phyloP scores from a whole-genome alignment of 768 basidiomycete genomes.

The Mycena maculata region DNA sequence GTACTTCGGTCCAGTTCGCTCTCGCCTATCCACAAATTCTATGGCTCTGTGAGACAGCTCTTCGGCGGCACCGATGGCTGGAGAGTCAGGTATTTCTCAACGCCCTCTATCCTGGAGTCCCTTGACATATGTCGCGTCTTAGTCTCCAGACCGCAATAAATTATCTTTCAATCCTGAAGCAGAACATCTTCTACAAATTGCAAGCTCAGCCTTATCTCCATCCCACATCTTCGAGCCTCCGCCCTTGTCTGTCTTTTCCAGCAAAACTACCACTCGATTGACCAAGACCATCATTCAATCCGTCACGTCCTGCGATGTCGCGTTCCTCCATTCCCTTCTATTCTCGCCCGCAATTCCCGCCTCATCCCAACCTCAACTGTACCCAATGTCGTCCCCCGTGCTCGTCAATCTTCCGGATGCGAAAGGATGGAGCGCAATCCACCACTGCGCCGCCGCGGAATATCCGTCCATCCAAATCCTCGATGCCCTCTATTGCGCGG shows the following conservation, averaged over 20 bases:
- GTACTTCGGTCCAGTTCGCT: conserved; percentile 78
- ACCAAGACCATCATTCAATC: conserved; percentile 68
- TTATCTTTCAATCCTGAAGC: conserved; percentile 42
- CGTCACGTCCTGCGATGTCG: conserved; percentile 60
- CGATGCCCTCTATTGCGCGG: conserved; percentile 80
- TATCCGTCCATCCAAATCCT: conserved; percentile 70
- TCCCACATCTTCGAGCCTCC: conserved; percentile 52
- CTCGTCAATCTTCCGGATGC: conserved; percentile 78
- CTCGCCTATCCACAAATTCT: conserved; percentile 70
- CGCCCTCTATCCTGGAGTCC: too few relatives aligned
- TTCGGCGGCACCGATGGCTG: conserved; percentile 70
- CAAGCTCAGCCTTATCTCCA: conserved; percentile 48
- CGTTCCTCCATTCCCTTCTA: conserved; percentile 65
- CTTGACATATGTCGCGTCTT: too few relatives aligned
- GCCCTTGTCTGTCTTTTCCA: conserved; percentile 54
- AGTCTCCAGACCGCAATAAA: conserved; percentile 33
- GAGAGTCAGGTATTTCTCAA: conserved; percentile 67
- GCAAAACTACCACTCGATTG: conserved; percentile 53
- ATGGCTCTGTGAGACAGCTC: conserved; percentile 75
- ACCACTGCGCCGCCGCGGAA: conserved; percentile 70
- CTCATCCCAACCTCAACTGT: conserved; percentile 53
- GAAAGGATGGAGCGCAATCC: conserved; percentile 79
- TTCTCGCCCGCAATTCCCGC: conserved; percentile 58
- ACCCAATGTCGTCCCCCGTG: conserved; percentile 59
- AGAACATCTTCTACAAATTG: conserved; percentile 52